A percentile compares a stretch with the other conserved stretches of the same genome.
Evolutionary conservation across 83 land plant species (phyloP).

Genomic region (Thuja plicata): DNA sequence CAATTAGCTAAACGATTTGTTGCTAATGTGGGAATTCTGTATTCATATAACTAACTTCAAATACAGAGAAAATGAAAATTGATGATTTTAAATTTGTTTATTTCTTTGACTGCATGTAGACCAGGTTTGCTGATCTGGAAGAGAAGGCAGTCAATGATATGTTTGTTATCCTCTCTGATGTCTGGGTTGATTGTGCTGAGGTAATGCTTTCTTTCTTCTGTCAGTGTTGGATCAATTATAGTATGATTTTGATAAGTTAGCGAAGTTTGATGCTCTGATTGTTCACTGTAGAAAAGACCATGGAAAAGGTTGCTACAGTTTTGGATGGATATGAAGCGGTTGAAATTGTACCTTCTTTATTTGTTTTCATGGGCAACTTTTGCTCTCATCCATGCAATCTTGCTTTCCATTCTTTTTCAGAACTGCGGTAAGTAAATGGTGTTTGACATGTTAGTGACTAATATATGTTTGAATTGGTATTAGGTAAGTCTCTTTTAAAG

Average conservation of each 20-base stretch:
- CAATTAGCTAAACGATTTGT: neutral
- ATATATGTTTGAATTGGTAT: neutral
- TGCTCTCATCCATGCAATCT: slow-evolving; percentile 95
- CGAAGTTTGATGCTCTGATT: slow-evolving; percentile 19
- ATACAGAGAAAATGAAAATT: neutral
- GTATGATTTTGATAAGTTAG: neutral
- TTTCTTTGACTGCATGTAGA: slow-evolving; percentile 36
- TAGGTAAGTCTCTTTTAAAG: neutral
- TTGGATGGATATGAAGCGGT: slow-evolving; percentile 84
- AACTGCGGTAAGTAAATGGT: slow-evolving; percentile 60
- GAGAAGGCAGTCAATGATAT: slow-evolving; percentile 88
- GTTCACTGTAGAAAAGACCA: slow-evolving; percentile 61
- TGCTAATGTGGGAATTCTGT: neutral
- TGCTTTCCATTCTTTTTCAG: slow-evolving; percentile 67
- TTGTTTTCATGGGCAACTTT: slow-evolving; percentile 96
- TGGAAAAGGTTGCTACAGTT: slow-evolving; percentile 76
- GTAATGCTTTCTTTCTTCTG: slow-evolving; percentile 25
- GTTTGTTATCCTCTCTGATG: slow-evolving; percentile 97
- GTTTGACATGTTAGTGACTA: neutral
- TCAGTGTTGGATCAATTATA: neutral
- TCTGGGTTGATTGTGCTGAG: slow-evolving; percentile 89
- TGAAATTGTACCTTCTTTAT: slow-evolving; percentile 93
- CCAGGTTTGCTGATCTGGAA: slow-evolving; percentile 68
- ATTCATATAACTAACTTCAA: neutral
- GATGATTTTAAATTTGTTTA: neutral